A percentile compares a stretch with the other conserved stretches of the same genome.
Evolutionary conservation across 2,329 filamentous ascomycete genomes (phyloP).

Genomic region (Alternaria postmessia): DNA sequence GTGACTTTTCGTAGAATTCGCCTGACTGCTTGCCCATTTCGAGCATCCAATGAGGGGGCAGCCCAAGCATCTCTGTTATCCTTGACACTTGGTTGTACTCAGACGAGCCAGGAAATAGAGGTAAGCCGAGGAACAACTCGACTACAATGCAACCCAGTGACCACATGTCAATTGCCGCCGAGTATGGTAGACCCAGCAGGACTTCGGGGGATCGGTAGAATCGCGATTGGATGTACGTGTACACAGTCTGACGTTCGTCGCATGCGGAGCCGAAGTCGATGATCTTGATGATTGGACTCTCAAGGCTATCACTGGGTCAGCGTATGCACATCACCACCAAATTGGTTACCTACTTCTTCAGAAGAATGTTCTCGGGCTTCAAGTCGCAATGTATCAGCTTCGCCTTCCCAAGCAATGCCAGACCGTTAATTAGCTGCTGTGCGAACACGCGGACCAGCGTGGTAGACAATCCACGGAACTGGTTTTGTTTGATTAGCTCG

Average conservation of each 20-base stretch:
- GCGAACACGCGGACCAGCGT: conserved; percentile 97
- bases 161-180: conserved; percentile 99
- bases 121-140: conserved; percentile 92
- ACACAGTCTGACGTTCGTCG: conserved; percentile 97
- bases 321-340: background rate
- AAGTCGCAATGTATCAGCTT: conserved; percentile 97
- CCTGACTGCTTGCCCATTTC: conserved; percentile 98
- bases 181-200: conserved; percentile 92
- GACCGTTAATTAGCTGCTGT: conserved; percentile 91
- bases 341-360: conserved; percentile 76
- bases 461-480: conserved; percentile 96
- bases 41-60: conserved; percentile 98
- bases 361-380: conserved; percentile 95
- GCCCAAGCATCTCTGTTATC: conserved; percentile 97
- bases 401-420: conserved; percentile 93
- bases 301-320: conserved; percentile 64
- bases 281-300: conserved; percentile 99
- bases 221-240: conserved; percentile 98
- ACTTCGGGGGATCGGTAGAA: conserved; percentile 99
- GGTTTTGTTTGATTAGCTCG: conserved; percentile 99
- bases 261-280: conserved; percentile 99
- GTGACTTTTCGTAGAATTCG: conserved; percentile 93
- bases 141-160: conserved; percentile 98
- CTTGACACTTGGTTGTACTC: conserved; percentile 98
- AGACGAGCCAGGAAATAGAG: conserved; percentile 94